phyloP scores from a whole-genome alignment of 2,329 filamentous ascomycete genomes.

The Penicillium sp. region DNA sequence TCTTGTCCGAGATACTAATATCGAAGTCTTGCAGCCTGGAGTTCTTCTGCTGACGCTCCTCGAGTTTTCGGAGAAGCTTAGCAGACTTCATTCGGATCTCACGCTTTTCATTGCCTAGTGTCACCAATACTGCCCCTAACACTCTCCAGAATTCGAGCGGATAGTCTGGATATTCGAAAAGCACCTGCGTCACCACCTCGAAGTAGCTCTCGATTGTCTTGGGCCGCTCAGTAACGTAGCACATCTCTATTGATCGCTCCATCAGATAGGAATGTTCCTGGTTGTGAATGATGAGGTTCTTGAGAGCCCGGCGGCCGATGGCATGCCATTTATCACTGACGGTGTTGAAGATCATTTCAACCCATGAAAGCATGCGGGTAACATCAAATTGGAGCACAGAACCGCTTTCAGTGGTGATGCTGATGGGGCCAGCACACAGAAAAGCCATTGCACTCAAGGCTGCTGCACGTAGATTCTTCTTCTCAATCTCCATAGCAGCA shows the following conservation, averaged over 20 bases:
- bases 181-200: conserved; percentile 81
- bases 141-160: conserved; percentile 87
- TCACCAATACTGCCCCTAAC: conserved; percentile 83
- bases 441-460: conserved; percentile 94
- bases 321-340: conserved; percentile 87
- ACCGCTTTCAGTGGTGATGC: conserved; percentile 81
- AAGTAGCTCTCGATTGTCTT: conserved; percentile 96
- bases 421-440: conserved; percentile 79
- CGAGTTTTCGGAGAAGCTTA: conserved; percentile 73
- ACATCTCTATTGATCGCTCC: conserved; percentile 86
- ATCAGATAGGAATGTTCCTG: conserved; percentile 80
- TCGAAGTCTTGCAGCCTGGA: conserved; percentile 96
- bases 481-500: conserved; percentile 95
- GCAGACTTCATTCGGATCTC: conserved; percentile 87
- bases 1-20: conserved; percentile 97
- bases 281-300: conserved; percentile 87
- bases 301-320: conserved; percentile 82
- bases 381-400: conserved; percentile 89
- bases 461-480: conserved; percentile 83
- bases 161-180: conserved; percentile 79
- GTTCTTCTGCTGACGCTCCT: conserved; percentile 77
- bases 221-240: conserved; percentile 75
- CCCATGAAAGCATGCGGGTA: conserved; percentile 88
- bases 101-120: conserved; percentile 85
- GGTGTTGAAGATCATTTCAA: conserved; percentile 90